phyloP scores from a whole-genome alignment of 2,329 filamentous ascomycete species.

The Blumeria graminis region DNA sequence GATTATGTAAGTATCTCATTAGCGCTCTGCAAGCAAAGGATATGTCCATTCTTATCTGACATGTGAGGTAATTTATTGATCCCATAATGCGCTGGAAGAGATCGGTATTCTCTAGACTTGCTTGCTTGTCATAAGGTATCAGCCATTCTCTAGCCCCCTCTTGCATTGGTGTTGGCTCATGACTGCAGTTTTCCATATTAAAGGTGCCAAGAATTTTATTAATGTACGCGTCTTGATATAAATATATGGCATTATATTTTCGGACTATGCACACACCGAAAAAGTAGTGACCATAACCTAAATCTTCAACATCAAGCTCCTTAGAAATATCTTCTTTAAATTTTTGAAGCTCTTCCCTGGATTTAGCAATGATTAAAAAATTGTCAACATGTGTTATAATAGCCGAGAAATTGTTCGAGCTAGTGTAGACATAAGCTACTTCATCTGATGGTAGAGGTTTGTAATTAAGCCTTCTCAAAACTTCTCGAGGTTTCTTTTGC shows the following conservation, averaged over 20 bases:
- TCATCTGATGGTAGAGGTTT: neutral
- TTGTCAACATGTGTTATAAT: constrained; percentile 1
- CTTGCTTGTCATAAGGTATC: neutral
- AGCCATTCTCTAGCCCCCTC: neutral
- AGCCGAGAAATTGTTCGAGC: neutral
- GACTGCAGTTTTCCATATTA: neutral
- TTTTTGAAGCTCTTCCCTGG: neutral
- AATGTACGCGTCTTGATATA: constrained; percentile 1
- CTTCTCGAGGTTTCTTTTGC: constrained; percentile 1
- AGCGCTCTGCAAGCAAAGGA: neutral
- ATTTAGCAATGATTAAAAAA: neutral
- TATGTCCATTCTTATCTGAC: neutral
- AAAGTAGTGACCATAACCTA: neutral
- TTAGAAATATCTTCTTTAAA: neutral
- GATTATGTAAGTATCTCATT: constrained; percentile 2
- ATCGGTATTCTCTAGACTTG: neutral
- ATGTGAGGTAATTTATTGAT: neutral
- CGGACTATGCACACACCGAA: neutral
- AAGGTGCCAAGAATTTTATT: neutral
- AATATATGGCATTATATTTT: neutral
- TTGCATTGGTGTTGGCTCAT: neutral
- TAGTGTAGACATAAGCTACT: neutral
- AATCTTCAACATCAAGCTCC: neutral
- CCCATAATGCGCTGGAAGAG: constrained; percentile 1
- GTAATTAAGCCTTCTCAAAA: neutral